A percentile compares a stretch with the other conserved stretches of the same genome.
phyloP scores from a whole-genome alignment of 1,284 basidiomycete species.

The Boletus nobilissimus region DNA sequence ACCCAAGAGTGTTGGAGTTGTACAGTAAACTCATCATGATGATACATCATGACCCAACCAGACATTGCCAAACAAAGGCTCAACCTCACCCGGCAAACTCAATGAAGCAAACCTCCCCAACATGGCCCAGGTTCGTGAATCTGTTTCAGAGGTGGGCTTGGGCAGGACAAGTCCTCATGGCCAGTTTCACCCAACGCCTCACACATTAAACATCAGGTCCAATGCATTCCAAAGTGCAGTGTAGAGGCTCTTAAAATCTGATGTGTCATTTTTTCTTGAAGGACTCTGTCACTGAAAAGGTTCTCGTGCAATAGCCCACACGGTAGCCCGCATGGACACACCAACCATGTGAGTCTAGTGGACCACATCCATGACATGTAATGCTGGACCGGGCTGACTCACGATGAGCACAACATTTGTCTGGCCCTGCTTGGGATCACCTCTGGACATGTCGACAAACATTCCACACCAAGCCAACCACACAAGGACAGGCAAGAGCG shows the following conservation, averaged over 20 bases:
- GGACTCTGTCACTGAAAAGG: conserved; percentile 26
- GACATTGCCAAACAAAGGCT: conserved; percentile 27
- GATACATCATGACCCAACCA: not conserved
- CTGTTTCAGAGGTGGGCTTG: conserved; percentile 25
- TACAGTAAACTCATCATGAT: no score
- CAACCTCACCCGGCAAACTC: conserved; percentile 27
- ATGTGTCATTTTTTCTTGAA: not conserved
- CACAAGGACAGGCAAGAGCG: conserved; percentile 39
- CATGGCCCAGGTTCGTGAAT: conserved; percentile 50
- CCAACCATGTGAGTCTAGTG: not conserved
- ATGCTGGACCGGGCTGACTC: not conserved
- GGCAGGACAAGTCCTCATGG: conserved; percentile 32
- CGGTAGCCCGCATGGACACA: conserved; percentile 21
- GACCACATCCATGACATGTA: not conserved
- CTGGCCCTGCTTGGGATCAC: conserved; percentile 26
- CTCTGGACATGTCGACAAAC: conserved; percentile 41
- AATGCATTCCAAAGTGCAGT: conserved; percentile 40
- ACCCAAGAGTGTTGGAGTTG: no score
- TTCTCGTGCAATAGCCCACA: conserved; percentile 34
- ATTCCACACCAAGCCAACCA: conserved; percentile 37
- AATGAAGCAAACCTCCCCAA: conserved; percentile 47
- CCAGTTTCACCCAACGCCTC: conserved; percentile 49
- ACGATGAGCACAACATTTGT: conserved; percentile 36
- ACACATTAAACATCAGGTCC: conserved; percentile 38
- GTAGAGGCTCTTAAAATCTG: conserved; percentile 7